phyloP scores from a whole-genome alignment of 2,329 filamentous ascomycete genomes.

The Arthroderma uncinatum region DNA sequence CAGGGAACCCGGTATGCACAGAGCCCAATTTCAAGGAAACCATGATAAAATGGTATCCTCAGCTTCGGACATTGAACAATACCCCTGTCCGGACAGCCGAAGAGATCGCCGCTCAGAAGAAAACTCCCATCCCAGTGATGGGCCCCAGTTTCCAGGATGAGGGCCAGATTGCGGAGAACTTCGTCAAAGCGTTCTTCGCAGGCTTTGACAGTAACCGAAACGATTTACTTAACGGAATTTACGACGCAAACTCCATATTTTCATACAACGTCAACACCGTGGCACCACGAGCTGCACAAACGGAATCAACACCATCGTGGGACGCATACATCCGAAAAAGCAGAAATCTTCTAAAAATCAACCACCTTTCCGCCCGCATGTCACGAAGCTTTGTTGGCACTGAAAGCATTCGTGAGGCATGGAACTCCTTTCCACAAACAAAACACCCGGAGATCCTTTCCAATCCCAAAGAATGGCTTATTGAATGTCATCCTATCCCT shows the following conservation, averaged over 20 bases:
- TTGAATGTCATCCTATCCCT: conserved; percentile 67
- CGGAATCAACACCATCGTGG: conserved; percentile 45
- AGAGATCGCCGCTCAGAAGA: conserved; percentile 50
- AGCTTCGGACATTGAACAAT: conserved; percentile 64
- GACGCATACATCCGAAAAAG: conserved; percentile 64
- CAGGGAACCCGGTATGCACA: conserved; percentile 61
- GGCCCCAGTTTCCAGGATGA: conserved; percentile 64
- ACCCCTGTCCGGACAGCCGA: conserved; percentile 61
- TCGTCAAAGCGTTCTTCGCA: conserved; percentile 61
- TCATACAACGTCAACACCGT: conserved; percentile 61
- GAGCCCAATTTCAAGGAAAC: conserved; percentile 54
- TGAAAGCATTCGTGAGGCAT: conserved; percentile 54
- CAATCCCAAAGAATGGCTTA: conserved; percentile 62
- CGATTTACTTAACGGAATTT: conserved; percentile 53
- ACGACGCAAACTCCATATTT: conserved; percentile 65
- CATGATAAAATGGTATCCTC: conserved; percentile 71
- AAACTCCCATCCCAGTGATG: conserved; percentile 49
- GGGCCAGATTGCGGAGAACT: conserved; percentile 60
- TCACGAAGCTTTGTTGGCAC: conserved; percentile 56
- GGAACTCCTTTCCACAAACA: conserved; percentile 60
- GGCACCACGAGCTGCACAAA: conserved; percentile 42
- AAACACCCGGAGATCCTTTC: conserved; percentile 60
- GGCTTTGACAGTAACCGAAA: conserved; percentile 62
- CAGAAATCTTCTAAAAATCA: conserved; percentile 64
- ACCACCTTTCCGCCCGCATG: conserved; percentile 47